Percentiles rank a stretch among this genome's conserved stretches.
Conservation (phyloP, 805 yeast genomes). For the Kuraishia cidri region DNA sequence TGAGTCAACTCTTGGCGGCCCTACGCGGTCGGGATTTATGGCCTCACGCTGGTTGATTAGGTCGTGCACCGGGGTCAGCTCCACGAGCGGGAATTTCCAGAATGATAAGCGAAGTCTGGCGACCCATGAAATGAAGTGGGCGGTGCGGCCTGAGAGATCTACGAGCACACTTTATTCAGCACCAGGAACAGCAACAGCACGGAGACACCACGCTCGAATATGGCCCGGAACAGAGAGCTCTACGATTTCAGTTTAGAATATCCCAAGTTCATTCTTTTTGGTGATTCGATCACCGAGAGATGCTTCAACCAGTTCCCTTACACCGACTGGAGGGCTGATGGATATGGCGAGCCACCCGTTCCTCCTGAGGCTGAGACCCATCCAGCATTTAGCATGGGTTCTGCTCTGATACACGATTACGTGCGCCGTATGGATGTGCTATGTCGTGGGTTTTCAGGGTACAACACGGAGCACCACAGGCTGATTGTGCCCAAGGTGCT, state of each 20-base stretch:
- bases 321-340: neutral
- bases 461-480: constrained; percentile 54
- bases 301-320: constrained; percentile 12
- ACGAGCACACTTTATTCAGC: no score
- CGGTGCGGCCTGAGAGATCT: no score
- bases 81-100: no score
- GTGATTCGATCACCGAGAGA: constrained; percentile 26
- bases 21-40: no score
- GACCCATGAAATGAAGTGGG: no score
- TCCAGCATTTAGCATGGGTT: constrained; percentile 3
- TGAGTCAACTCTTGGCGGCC: no score
- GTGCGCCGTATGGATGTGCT: constrained; percentile 57
- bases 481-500: constrained; percentile 42
- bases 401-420: constrained; percentile 23
- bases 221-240: no score
- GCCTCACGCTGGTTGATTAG: no score
- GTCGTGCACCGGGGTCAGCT: no score
- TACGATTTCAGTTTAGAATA: neutral
- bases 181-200: no score
- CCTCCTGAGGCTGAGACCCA: neutral
- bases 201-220: no score
- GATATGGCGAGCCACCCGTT: neutral
- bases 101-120: no score
- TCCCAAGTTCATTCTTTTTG: constrained; percentile 13
- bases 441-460: constrained; percentile 73